These are phyloP conservation scores for Lasiosphaeriaceae sp. DNA, from an alignment of 495 filamentous ascomycete species.

Conservation along the genomic window DNA sequence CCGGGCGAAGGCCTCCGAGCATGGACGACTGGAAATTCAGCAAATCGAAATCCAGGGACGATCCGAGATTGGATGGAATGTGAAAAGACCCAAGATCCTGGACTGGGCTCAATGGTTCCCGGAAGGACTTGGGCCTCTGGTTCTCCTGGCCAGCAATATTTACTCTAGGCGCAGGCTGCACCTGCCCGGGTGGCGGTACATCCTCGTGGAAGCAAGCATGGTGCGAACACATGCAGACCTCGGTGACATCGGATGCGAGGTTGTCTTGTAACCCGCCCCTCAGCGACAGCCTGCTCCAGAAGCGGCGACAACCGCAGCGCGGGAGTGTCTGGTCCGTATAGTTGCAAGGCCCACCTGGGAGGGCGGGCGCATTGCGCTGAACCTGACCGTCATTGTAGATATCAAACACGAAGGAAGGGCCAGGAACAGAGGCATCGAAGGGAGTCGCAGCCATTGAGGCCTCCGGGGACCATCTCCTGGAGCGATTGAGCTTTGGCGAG, in stretches of 20 bases:
- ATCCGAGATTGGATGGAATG: slow-evolving; percentile 26
- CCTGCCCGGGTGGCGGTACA: slow-evolving; percentile 21
- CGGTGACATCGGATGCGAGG: slow-evolving; percentile 27
- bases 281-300: slow-evolving; percentile 50
- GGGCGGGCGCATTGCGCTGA: slow-evolving; percentile 25
- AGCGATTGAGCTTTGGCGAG: slow-evolving; percentile 7
- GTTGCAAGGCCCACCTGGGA: slow-evolving; percentile 59
- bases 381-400: slow-evolving; percentile 43
- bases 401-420: slow-evolving; percentile 43
- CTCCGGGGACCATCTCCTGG: slow-evolving; percentile 26
- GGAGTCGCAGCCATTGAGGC: slow-evolving; percentile 48
- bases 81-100: slow-evolving; percentile 35
- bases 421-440: slow-evolving; percentile 35
- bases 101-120: slow-evolving; percentile 43
- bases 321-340: slow-evolving; percentile 52
- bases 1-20: slow-evolving; percentile 10
- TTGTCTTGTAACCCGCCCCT: slow-evolving; percentile 14
- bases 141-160: slow-evolving; percentile 40
- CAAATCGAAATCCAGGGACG: slow-evolving; percentile 32
- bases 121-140: slow-evolving; percentile 35
- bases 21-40: slow-evolving; percentile 25
- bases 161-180: slow-evolving; percentile 12
- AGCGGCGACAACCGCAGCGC: slow-evolving; percentile 62
- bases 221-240: slow-evolving; percentile 65
- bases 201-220: slow-evolving; percentile 69